phyloP scores from a whole-genome alignment of 495 filamentous ascomycete species.

The Haplographium delicatum region DNA sequence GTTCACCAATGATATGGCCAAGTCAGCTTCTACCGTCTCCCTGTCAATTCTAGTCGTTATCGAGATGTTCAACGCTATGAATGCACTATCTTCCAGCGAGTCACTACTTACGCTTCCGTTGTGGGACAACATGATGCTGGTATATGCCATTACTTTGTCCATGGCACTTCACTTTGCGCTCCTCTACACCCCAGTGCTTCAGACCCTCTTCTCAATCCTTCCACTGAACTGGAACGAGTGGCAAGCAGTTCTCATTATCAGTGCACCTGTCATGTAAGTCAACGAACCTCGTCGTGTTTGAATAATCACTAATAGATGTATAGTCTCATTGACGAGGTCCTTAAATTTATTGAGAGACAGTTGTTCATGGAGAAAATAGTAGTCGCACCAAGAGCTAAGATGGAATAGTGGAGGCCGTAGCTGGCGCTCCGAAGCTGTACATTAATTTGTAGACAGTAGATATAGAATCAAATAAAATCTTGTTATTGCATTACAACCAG shows the following conservation, averaged over 20 bases:
- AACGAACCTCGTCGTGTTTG: not conserved
- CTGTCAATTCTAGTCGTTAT: conserved; percentile 91
- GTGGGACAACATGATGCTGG: conserved; percentile 95
- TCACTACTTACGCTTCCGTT: conserved; percentile 88
- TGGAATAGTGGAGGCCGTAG: conserved; percentile 14
- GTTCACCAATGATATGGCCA: conserved; percentile 84
- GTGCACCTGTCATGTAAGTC: conserved; percentile 89
- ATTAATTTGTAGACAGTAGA: conserved; percentile 25
- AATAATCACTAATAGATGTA: conserved; percentile 32
- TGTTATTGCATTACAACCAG: not conserved
- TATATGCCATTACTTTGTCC: conserved; percentile 90
- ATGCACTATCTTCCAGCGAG: conserved; percentile 92
- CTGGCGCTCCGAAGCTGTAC: conserved; percentile 9
- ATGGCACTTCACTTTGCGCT: conserved; percentile 95
- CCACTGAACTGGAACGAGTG: conserved; percentile 88
- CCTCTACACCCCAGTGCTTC: conserved; percentile 87
- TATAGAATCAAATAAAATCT: conserved; percentile 14
- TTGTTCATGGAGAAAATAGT: conserved; percentile 38
- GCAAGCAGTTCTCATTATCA: conserved; percentile 86
- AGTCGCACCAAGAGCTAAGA: conserved; percentile 21
- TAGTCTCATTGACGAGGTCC: conserved; percentile 82
- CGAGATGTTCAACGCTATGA: conserved; percentile 99
- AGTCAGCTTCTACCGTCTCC: conserved; percentile 91
- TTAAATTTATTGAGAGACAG: conserved; percentile 77
- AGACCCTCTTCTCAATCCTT: conserved; percentile 83